Evolutionary conservation across 2,329 filamentous ascomycete genomes (phyloP).

Genomic region (Coniochaeta sp.): DNA sequence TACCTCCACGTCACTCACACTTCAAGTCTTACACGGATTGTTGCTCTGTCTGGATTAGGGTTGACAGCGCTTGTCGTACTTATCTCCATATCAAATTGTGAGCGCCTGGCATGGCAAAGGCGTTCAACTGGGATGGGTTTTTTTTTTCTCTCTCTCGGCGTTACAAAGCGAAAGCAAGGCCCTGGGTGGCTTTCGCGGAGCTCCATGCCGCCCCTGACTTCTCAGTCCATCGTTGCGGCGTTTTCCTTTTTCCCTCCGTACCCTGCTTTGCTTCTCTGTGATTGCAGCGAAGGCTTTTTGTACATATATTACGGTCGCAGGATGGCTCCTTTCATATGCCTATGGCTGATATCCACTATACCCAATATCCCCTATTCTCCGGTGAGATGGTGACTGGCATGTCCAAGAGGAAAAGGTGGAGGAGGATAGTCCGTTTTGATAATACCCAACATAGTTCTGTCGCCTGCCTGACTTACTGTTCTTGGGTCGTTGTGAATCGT

Average conservation of each 20-base stretch:
- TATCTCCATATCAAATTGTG: background rate
- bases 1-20: background rate
- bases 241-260: background rate
- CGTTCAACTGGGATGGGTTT: background rate
- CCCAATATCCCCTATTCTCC: background rate
- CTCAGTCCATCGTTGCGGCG: background rate
- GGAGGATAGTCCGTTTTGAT: background rate
- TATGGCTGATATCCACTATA: background rate
- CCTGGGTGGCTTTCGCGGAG: background rate
- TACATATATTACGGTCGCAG: background rate
- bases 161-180: background rate
- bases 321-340: background rate
- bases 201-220: background rate
- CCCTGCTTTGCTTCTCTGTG: background rate
- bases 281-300: background rate
- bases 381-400: background rate
- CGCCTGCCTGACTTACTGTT: background rate
- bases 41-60: background rate
- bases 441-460: background rate
- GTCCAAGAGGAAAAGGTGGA: background rate
- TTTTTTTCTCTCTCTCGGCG: background rate
- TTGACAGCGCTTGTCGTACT: background rate
- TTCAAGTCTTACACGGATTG: background rate
- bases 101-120: slow-evolving; percentile 1
- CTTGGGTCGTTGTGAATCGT: no score